Percentiles rank a stretch among this genome's conserved stretches.
phyloP scores from a whole-genome alignment of 2,329 filamentous ascomycete species.

The Davidsoniella australis region DNA sequence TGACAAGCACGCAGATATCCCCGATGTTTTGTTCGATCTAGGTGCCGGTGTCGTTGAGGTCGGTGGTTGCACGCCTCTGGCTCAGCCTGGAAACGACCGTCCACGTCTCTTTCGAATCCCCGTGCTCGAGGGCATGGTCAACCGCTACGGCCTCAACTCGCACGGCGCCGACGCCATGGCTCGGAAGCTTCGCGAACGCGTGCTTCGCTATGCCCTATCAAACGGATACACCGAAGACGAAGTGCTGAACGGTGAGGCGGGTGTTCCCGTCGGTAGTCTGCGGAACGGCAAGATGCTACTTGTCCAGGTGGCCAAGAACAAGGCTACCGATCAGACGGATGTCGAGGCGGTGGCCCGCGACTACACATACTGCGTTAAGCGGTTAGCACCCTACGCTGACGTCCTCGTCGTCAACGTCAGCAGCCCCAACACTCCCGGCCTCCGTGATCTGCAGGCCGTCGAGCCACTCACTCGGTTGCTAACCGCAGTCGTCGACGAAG shows the following conservation, averaged over 20 bases:
- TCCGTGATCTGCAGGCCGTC: conserved; percentile 70
- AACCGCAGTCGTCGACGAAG: conserved; percentile 65
- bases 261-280: conserved; percentile 70
- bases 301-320: conserved; percentile 96
- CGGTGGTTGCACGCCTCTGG: conserved; percentile 72
- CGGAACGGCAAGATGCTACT: conserved; percentile 58
- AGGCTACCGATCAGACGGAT: conserved; percentile 70
- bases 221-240: conserved; percentile 53
- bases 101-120: conserved; percentile 80
- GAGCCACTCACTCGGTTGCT: conserved; percentile 71
- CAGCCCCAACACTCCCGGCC: conserved; percentile 84
- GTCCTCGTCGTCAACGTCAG: conserved; percentile 97
- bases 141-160: conserved; percentile 90
- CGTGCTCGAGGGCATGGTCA: conserved; percentile 73
- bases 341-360: conserved; percentile 63
- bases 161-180: conserved; percentile 79
- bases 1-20: conserved; percentile 85
- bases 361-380: conserved; percentile 79
- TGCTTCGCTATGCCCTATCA: conserved; percentile 58
- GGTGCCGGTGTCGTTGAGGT: conserved; percentile 83
- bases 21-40: conserved; percentile 66
- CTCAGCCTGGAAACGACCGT: conserved; percentile 73
- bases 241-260: conserved; percentile 61
- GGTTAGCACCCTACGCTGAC: conserved; percentile 75
- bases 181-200: conserved; percentile 55